These are phyloP conservation scores for Camellia sinensis DNA, from an alignment of 148 eudicot species.

Conservation along the genomic window DNA sequence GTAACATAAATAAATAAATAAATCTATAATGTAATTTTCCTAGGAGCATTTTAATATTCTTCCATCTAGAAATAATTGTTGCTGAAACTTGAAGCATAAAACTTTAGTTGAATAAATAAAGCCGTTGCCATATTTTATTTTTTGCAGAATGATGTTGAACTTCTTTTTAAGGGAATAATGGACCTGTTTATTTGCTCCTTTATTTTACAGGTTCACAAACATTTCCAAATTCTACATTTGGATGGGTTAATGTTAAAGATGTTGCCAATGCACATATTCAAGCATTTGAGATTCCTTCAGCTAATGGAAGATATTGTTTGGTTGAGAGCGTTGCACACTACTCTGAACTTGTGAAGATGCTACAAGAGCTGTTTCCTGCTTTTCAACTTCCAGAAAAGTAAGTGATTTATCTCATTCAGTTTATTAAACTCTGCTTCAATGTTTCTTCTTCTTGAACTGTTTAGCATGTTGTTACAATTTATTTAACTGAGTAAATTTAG, in stretches of 20 bases:
- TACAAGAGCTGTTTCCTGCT: slow-evolving; percentile 56
- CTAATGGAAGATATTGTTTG: slow-evolving; percentile 31
- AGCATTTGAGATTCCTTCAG: slow-evolving; percentile 36
- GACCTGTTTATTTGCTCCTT: background rate
- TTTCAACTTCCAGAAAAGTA: slow-evolving; percentile 60
- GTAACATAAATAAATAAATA: no score
- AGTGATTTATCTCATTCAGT: slow-evolving; percentile 17
- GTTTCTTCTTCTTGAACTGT: no score
- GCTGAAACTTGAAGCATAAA: no score
- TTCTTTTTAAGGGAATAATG: background rate
- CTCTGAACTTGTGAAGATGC: slow-evolving; percentile 46
- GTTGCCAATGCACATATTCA: slow-evolving; percentile 37
- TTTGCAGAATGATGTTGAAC: background rate
- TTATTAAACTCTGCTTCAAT: background rate
- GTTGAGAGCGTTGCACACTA: slow-evolving; percentile 46
- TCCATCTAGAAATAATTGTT: no score
- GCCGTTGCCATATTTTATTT: background rate
- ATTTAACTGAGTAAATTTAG: no score
- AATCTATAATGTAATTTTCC: no score
- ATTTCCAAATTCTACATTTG: slow-evolving; percentile 15
- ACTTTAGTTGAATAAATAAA: background rate
- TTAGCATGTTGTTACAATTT: no score
- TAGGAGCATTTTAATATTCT: no score
- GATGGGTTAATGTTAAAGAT: slow-evolving; percentile 33
- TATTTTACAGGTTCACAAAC: slow-evolving; percentile 14